Evolutionary conservation across 1,139 yeast species (phyloP).

Genomic region (Hemisphaericaspora xylofermentans): DNA sequence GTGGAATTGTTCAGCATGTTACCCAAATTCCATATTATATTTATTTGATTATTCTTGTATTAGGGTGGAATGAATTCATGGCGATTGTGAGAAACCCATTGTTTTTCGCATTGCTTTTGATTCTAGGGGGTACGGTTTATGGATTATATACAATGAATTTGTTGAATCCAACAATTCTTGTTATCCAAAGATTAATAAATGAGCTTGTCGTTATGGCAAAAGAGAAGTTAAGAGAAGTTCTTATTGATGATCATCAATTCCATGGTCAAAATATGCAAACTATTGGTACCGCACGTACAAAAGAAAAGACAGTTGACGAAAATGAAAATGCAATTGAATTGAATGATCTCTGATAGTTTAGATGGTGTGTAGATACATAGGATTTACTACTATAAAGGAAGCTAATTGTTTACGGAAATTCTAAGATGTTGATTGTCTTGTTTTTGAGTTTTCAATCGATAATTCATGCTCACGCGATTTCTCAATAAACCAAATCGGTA

Average conservation of each 20-base stretch:
- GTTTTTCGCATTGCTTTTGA: conserved; percentile 58
- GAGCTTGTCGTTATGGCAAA: conserved; percentile 60
- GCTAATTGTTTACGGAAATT: too few relatives aligned
- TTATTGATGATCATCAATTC: conserved; percentile 34
- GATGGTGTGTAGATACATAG: neutral
- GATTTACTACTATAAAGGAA: too few relatives aligned
- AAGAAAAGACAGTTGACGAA: conserved; percentile 6
- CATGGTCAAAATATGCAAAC: conserved; percentile 28
- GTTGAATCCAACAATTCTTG: conserved; percentile 71
- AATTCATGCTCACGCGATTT: too few relatives aligned
- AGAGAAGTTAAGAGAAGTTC: conserved; percentile 53
- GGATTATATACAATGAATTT: conserved; percentile 69
- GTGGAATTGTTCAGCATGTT: conserved; percentile 66
- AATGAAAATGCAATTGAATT: conserved; percentile 16
- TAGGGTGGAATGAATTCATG: conserved; percentile 97
- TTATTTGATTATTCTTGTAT: conserved; percentile 64
- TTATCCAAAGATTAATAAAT: conserved; percentile 55
- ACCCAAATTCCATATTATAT: conserved; percentile 85
- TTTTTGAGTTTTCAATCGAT: too few relatives aligned
- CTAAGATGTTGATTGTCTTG: too few relatives aligned
- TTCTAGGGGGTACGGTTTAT: conserved; percentile 61
- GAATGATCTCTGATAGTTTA: neutral
- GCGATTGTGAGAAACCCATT: conserved; percentile 83
- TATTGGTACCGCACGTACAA: conserved; percentile 14
- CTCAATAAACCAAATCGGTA: too few relatives aligned